These are phyloP conservation scores for Trametes cinnabarina DNA, from an alignment of 768 basidiomycete species.

Conservation along the genomic window DNA sequence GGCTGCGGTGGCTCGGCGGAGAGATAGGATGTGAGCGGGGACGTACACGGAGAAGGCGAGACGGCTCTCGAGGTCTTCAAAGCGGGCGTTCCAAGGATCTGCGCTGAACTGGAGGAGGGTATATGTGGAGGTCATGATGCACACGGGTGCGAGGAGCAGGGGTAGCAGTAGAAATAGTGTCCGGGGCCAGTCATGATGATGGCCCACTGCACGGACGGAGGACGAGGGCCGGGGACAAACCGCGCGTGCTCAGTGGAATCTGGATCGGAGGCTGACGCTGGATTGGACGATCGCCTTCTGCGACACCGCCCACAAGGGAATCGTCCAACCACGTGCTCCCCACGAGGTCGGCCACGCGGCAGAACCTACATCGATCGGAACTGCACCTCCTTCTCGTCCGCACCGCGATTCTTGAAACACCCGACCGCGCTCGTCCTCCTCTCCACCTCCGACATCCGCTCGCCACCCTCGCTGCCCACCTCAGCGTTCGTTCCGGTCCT, in stretches of 20 bases:
- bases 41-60: constrained; percentile 70
- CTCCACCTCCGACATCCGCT: not conserved
- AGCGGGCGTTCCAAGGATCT: constrained; percentile 58
- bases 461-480: not conserved
- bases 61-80: constrained; percentile 61
- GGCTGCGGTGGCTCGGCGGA: not conserved
- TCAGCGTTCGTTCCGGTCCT: not conserved
- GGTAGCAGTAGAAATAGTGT: not conserved
- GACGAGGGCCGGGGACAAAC: constrained; percentile 15
- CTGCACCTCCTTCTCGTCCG: not conserved
- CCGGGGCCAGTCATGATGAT: constrained; percentile 5
- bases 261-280: not conserved
- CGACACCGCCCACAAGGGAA: constrained; percentile 2
- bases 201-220: constrained; percentile 6
- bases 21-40: not conserved
- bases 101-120: constrained; percentile 64
- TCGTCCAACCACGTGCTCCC: constrained; percentile 22
- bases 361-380: constrained; percentile 19
- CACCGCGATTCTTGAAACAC: constrained; percentile 13
- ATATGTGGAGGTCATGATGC: constrained; percentile 39
- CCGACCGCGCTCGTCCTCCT: no score
- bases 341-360: constrained; percentile 24
- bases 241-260: constrained; percentile 14
- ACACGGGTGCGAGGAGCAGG: constrained; percentile 21
- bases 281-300: not conserved